Percentiles rank a stretch among this genome's conserved stretches.
phyloP scores from a whole-genome alignment of 306 rosid genomes.

The Quercus wislizeni region DNA sequence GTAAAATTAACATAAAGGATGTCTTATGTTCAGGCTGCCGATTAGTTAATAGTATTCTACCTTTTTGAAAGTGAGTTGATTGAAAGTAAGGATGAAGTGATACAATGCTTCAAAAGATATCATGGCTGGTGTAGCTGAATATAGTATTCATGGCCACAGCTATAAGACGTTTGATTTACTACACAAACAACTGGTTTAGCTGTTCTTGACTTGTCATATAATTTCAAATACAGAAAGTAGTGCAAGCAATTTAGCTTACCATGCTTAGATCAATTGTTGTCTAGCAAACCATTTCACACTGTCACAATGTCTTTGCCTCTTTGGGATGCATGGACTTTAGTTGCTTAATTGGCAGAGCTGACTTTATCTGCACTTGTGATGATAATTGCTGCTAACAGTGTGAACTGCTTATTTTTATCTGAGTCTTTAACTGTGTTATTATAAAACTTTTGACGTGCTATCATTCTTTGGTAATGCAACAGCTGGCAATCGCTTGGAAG shows the following conservation, averaged over 20 bases:
- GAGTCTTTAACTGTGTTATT: background rate
- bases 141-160: background rate
- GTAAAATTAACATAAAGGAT: too few species aligned
- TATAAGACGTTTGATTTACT: background rate
- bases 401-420: background rate
- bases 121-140: background rate
- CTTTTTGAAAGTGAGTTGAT: background rate
- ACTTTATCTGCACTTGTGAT: background rate
- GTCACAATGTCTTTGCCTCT: background rate
- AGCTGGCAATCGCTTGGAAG: slow-evolving; percentile 91
- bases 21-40: background rate
- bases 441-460: background rate
- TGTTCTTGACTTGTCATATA: background rate
- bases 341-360: background rate
- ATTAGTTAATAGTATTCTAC: background rate
- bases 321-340: background rate
- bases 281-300: background rate
- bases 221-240: background rate
- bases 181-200: background rate
- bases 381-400: background rate
- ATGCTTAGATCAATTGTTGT: background rate
- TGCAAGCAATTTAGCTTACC: background rate
- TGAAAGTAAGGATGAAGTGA: background rate
- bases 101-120: background rate
- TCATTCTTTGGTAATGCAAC: slow-evolving; percentile 21